Base-by-base conservation (phyloP, 83 land plant species). In the Diphasiastrum complanatum region DNA sequence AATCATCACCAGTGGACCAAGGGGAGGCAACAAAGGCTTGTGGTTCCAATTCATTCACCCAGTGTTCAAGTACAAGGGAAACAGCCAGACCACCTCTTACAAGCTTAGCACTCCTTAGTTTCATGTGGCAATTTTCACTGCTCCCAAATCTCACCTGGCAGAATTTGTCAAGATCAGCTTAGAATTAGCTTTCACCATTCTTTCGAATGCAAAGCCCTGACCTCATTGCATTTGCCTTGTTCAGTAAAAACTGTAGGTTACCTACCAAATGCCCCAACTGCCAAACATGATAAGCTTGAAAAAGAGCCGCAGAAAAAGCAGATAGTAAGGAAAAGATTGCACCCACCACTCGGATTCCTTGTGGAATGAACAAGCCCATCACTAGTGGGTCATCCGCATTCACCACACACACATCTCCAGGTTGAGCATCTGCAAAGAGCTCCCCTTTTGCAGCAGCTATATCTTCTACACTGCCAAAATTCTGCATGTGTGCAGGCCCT, bases 351-450 rank as follows among this genome's bases (percentile, higher is more conserved):
- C 50, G 41, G 20, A 65, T 77, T 5, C 79, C 80, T 31, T 30
- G 22, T 36, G 83, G 74, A 55, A 80, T 27, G 23, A 54, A 64
- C 40, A 80, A 24, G 24, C 33, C 59, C 70, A 61, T 51, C 37
- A 68, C 77, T 30, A 69, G 61, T 49, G 74, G 71, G 65, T 80
- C 83, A 63, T 80, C 83, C 5, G 80, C 83, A 73, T 80, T 76
- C 53, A 80, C 31, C 29, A 80, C 67, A 62, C 83, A 80, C 12
- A 72, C 32, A 57, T 76, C 77, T 14, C 83, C 80, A 4, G 70
- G 67, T 46, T 38, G 65, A 10, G 74, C 73, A 47, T 61, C 69
- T 2, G 2, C 8, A 8, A 80, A 69, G 33, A 80, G 51, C 73
- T 80, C 80, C 40, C 83, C 80, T 45, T 80, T 80, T 3, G 77